Percentiles rank a stretch among this genome's conserved stretches.
These are phyloP conservation scores for Funneliformis geosporum DNA, from an alignment of 192 early-diverging fungal genomes.

Conservation along the genomic window DNA sequence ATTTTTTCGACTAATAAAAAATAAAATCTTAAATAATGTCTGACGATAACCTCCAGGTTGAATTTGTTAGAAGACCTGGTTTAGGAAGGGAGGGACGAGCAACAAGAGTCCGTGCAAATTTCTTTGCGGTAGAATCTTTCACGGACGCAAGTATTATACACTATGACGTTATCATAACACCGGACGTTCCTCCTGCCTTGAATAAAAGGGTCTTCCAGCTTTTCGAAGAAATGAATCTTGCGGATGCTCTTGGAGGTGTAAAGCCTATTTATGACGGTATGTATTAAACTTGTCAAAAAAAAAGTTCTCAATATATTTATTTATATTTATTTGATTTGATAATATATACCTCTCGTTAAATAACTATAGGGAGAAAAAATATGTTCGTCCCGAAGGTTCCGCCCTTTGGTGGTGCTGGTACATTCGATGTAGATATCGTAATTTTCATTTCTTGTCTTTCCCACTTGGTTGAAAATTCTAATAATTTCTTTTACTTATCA, in stretches of 20 bases:
- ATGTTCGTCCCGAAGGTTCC: conserved; percentile 64
- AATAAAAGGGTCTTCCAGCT: conserved; percentile 68
- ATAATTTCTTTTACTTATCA: neutral
- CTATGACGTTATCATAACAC: conserved; percentile 77
- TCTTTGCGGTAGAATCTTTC: conserved; percentile 74
- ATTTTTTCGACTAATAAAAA: too few relatives aligned
- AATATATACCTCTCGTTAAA: conserved; percentile 52
- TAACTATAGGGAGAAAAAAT: conserved; percentile 80
- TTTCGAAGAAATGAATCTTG: conserved; percentile 55
- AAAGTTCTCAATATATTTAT: neutral
- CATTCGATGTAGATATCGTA: conserved; percentile 55
- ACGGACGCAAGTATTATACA: conserved; percentile 73
- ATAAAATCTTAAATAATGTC: neutral
- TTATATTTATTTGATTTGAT: neutral
- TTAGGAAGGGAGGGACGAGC: conserved; percentile 48
- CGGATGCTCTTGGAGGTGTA: conserved; percentile 57
- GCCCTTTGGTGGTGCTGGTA: conserved; percentile 46
- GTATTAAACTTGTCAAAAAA: neutral
- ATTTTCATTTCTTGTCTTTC: neutral
- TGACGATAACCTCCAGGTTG: conserved; percentile 29
- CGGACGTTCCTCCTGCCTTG: conserved; percentile 76
- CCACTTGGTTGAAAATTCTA: neutral
- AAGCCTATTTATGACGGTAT: conserved; percentile 73
- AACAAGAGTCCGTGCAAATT: conserved; percentile 63
- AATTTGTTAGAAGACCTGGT: conserved; percentile 48